These are phyloP conservation scores for Backusella luteola DNA, from an alignment of 192 early-diverging fungal genomes.

Conservation along the genomic window DNA sequence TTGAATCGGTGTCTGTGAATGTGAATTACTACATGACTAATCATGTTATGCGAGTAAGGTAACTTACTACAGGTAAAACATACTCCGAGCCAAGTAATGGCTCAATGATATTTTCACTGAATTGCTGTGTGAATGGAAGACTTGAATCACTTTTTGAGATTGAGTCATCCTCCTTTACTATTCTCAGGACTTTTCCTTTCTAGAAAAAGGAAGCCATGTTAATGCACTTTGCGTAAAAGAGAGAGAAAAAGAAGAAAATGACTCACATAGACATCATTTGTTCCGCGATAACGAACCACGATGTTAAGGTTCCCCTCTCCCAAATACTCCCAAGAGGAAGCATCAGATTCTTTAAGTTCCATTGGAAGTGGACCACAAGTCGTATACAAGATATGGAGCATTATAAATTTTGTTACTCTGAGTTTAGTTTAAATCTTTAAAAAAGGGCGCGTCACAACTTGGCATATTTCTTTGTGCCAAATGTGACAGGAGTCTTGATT, in stretches of 20 bases:
- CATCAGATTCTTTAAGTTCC: constrained; percentile 4
- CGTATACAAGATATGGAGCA: neutral
- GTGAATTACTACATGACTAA: neutral
- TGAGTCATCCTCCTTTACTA: neutral
- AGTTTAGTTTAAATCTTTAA: constrained; percentile 6
- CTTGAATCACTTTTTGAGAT: neutral
- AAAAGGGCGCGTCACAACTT: constrained; percentile 37
- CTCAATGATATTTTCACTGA: constrained; percentile 2
- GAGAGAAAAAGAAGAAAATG: neutral
- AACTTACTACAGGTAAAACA: constrained; percentile 11
- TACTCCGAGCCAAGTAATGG: constrained; percentile 2
- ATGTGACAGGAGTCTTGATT: constrained; percentile 27
- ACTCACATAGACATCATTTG: neutral
- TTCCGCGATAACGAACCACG: constrained; percentile 53
- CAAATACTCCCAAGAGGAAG: constrained; percentile 57
- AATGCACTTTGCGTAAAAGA: neutral
- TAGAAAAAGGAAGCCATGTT: neutral
- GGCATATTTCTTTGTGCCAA: neutral
- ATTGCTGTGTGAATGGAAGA: neutral
- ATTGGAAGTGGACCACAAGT: constrained; percentile 26
- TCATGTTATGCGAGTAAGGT: too few relatives aligned
- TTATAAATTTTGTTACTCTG: neutral
- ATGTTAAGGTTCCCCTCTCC: constrained; percentile 69
- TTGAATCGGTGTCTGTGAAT: constrained; percentile 3
- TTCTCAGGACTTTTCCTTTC: constrained; percentile 17